Conservation (phyloP, 2,329 filamentous ascomycete genomes). For the Pseudogymnoascus sp. region DNA sequence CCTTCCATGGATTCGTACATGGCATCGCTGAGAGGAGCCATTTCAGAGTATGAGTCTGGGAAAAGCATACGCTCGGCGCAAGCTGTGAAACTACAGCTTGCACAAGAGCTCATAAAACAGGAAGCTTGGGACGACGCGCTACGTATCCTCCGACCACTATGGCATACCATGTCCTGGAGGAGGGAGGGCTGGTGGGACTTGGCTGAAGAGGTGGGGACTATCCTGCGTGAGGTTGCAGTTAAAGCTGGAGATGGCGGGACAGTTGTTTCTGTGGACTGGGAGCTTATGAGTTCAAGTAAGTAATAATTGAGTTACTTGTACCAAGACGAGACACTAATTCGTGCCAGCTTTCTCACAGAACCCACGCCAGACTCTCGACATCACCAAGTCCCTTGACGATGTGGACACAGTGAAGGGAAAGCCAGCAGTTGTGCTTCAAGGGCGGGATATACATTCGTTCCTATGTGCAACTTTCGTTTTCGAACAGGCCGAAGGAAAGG, state of each 20-base stretch:
- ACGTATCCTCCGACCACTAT: constrained; percentile 46
- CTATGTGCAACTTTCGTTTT: constrained; percentile 50
- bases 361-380: constrained; percentile 52
- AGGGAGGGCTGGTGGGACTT: constrained; percentile 52
- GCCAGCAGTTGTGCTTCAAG: constrained; percentile 42
- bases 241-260: constrained; percentile 44
- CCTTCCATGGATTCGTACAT: constrained; percentile 8
- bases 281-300: constrained; percentile 51
- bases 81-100: constrained; percentile 38
- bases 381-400: constrained; percentile 47
- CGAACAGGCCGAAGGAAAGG: constrained; percentile 48
- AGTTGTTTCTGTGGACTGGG: constrained; percentile 56
- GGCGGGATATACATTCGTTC: constrained; percentile 45
- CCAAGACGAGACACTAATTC: constrained; percentile 16
- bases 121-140: constrained; percentile 46
- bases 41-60: neutral
- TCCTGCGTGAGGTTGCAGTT: constrained; percentile 48
- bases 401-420: constrained; percentile 34
- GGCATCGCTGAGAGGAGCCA: neutral
- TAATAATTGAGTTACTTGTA: constrained; percentile 12
- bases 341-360: constrained; percentile 43
- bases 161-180: constrained; percentile 48
- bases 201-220: constrained; percentile 52
- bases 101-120: constrained; percentile 43
- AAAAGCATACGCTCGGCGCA: neutral